Base-by-base conservation (phyloP, 2,329 filamentous ascomycete genomes). In the Epichloe amarillans region DNA sequence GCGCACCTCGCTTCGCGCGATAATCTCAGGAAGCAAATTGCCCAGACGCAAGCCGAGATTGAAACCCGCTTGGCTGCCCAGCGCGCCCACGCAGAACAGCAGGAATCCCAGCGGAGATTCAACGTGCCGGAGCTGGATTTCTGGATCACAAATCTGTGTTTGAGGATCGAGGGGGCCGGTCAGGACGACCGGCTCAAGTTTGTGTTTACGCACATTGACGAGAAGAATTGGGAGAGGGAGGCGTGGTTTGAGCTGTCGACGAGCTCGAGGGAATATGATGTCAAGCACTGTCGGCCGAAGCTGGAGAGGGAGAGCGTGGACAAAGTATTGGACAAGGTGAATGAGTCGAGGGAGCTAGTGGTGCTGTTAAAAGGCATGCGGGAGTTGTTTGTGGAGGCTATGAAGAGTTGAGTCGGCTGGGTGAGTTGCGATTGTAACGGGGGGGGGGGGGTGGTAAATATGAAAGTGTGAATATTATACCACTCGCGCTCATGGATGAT, bases 41-140 rank as follows among this genome's bases (percentile, higher is more conserved):
- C 76, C 4, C 76, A 83, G 54, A 81, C 83, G 4, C 84, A 89
- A 61, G 75, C 75, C 52, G 78, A 82, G 50, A 88, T 91, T 56
- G 82, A 85, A 50, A 72, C 77, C 33, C 76, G 80, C 40, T 69
- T 86, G 21, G 83, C 83, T n/a, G 82, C 84, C 12, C 86, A 89
- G 68, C 74, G 81, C 48, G 79, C 79, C 55, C 82, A 87, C 64
- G 82, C 86, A 46, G 77, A 80, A 55, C 82, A 88, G 58, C 74
- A 95, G 38, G 88, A 94, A 60, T 79, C 84, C 2, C 91, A 97
- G 69, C 80, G 86, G 50, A 80, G 88, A 36, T 86, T 91, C 68
- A 97, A 98, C 67, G 79, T 87, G 42, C 93, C 93, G 0, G 93
- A 98, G 71, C 76, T 98, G 44, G 86, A 90, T 58, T 97, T 97